Percentiles rank a stretch among this genome's conserved stretches.
Evolutionary conservation across 495 filamentous ascomycete species (phyloP).

Genomic region (Oidiodendron maius): DNA sequence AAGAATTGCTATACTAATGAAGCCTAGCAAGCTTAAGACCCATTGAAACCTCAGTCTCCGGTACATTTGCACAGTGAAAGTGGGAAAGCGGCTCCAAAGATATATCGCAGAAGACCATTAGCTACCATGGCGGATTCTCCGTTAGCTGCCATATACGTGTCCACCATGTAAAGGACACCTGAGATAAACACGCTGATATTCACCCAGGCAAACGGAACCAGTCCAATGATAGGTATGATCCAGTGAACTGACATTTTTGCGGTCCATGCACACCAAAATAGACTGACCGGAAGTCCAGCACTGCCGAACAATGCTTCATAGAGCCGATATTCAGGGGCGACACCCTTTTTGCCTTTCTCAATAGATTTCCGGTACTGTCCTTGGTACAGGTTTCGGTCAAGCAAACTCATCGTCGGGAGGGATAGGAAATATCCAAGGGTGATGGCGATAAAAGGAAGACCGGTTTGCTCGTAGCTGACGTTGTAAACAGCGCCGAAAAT

Average conservation of each 20-base stretch:
- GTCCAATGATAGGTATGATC: slow-evolving; percentile 38
- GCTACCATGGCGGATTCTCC: slow-evolving; percentile 55
- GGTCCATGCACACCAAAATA: slow-evolving; percentile 41
- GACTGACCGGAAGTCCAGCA: slow-evolving; percentile 43
- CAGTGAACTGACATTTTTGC: slow-evolving; percentile 29
- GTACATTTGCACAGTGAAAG: slow-evolving; percentile 49
- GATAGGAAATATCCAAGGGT: slow-evolving; percentile 17
- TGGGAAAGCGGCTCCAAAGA: slow-evolving; percentile 55
- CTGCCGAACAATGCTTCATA: slow-evolving; percentile 54
- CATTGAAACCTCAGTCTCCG: slow-evolving; percentile 40
- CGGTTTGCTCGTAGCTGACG: slow-evolving; percentile 15
- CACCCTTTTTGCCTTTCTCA: slow-evolving; percentile 20
- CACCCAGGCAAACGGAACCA: slow-evolving; percentile 59
- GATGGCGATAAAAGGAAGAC: slow-evolving; percentile 27
- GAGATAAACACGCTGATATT: slow-evolving; percentile 50
- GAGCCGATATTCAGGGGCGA: slow-evolving; percentile 46
- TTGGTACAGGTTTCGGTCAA: slow-evolving; percentile 34
- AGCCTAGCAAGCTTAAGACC: slow-evolving; percentile 53
- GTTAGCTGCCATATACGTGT: slow-evolving; percentile 48
- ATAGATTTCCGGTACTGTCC: slow-evolving; percentile 15
- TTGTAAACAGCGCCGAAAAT: slow-evolving; percentile 21
- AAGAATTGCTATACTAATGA: slow-evolving; percentile 50
- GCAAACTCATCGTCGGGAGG: slow-evolving; percentile 32
- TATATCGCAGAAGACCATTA: slow-evolving; percentile 57
- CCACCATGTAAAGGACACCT: slow-evolving; percentile 42